A percentile compares a stretch with the other conserved stretches of the same genome.
Evolutionary conservation across 371 early-diverging fungal genomes (phyloP).

Genomic region (Mortierella sp.): DNA sequence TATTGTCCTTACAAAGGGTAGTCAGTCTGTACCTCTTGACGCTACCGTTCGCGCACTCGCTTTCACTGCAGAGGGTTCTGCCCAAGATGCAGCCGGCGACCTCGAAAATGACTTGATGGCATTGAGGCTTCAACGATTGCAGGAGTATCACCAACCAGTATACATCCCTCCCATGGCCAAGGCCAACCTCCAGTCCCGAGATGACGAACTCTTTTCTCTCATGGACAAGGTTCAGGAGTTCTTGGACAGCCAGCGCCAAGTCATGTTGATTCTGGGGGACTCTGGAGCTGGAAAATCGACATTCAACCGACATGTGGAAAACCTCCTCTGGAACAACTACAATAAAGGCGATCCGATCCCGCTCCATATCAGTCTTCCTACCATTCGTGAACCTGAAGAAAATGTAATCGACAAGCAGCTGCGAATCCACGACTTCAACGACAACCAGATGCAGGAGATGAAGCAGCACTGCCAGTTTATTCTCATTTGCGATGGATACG

Average conservation of each 20-base stretch:
- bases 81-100: too few relatives aligned
- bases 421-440: neutral
- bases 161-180: constrained; percentile 15
- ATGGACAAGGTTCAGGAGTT: neutral
- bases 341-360: constrained; percentile 3
- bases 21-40: too few relatives aligned
- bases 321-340: neutral
- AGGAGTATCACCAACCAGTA: neutral
- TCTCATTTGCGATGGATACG: constrained; percentile 22
- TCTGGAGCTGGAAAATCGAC: constrained; percentile 7
- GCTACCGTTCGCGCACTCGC: too few relatives aligned
- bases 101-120: too few relatives aligned
- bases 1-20: too few relatives aligned
- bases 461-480: neutral
- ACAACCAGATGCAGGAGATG: neutral
- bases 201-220: neutral
- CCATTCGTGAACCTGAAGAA: neutral
- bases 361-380: neutral
- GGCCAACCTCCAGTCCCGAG: neutral
- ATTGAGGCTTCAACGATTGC: too few relatives aligned
- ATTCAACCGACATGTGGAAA: neutral
- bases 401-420: constrained; percentile 6
- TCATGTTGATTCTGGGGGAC: neutral
- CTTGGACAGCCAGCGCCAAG: neutral
- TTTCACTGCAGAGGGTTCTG: too few relatives aligned